A percentile compares a stretch with the other conserved stretches of the same genome.
Evolutionary conservation across 371 early-diverging fungal species (phyloP).

Genomic region (Mucor mucedo): DNA sequence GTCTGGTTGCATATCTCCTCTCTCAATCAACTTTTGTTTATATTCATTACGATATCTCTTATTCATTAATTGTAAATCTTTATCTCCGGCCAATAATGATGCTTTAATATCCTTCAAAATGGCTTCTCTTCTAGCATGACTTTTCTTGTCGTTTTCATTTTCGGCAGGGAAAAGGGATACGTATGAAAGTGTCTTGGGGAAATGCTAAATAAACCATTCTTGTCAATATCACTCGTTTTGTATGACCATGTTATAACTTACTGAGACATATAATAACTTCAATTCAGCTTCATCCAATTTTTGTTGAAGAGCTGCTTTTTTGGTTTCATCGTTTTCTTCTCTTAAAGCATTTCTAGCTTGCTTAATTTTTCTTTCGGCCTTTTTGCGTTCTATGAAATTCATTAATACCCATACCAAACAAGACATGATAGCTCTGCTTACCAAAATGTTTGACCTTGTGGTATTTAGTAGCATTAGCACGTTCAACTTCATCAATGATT

Average conservation of each 20-base stretch:
- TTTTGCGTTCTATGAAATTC: slow-evolving; percentile 39
- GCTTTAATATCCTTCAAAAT: slow-evolving; percentile 33
- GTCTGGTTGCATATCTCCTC: slow-evolving; percentile 24
- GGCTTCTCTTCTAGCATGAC: slow-evolving; percentile 18
- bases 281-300: slow-evolving; percentile 27
- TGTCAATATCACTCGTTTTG: too few species aligned
- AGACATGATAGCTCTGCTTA: slow-evolving; percentile 18
- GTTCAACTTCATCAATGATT: slow-evolving; percentile 42
- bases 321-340: slow-evolving; percentile 24
- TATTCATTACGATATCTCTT: slow-evolving; percentile 41
- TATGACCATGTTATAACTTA: not conserved
- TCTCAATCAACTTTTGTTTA: slow-evolving; percentile 35
- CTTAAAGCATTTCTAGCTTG: slow-evolving; percentile 21
- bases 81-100: slow-evolving; percentile 27
- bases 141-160: slow-evolving; percentile 29
- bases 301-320: slow-evolving; percentile 22
- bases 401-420: not conserved
- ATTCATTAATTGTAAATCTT: slow-evolving; percentile 27
- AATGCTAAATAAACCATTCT: slow-evolving; percentile 16
- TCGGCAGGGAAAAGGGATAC: slow-evolving; percentile 38
- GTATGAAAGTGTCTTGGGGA: slow-evolving; percentile 42
- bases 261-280: slow-evolving; percentile 30
- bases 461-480: slow-evolving; percentile 33
- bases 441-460: slow-evolving; percentile 47
- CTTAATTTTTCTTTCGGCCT: slow-evolving; percentile 39